These are phyloP conservation scores for Komagataella mondaviorum DNA, from an alignment of 805 yeast species.

Conservation along the genomic window DNA sequence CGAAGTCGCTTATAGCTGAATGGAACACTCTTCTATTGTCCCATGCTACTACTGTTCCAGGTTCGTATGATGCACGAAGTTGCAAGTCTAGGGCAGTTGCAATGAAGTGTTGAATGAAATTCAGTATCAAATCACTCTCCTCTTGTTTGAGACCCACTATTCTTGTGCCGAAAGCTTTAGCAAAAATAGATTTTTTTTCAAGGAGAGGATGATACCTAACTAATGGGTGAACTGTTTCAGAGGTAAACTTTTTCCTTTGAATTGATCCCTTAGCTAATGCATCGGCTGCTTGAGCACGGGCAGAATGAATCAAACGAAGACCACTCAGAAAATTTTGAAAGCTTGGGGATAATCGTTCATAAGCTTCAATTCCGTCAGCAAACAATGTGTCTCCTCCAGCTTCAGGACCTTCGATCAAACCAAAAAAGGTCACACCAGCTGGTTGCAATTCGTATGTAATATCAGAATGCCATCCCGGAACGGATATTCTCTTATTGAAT, in stretches of 20 bases:
- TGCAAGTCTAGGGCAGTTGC: slow-evolving; percentile 45
- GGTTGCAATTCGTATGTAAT: slow-evolving; percentile 64
- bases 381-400: slow-evolving; percentile 75
- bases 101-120: slow-evolving; percentile 41
- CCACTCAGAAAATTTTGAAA: slow-evolving; percentile 46
- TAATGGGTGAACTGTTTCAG: slow-evolving; percentile 53
- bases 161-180: slow-evolving; percentile 47
- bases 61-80: slow-evolving; percentile 59
- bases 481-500: slow-evolving; percentile 20
- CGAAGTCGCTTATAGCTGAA: slow-evolving; percentile 63
- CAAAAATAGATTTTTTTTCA: slow-evolving; percentile 43
- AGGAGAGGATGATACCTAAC: slow-evolving; percentile 66
- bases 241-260: slow-evolving; percentile 44
- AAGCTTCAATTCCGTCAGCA: slow-evolving; percentile 60
- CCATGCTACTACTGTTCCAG: slow-evolving; percentile 62
- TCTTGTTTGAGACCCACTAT: slow-evolving; percentile 63
- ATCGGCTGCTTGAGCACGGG: slow-evolving; percentile 53
- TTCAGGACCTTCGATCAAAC: slow-evolving; percentile 45
- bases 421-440: slow-evolving; percentile 57
- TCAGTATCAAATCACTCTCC: slow-evolving; percentile 50
- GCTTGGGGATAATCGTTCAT: slow-evolving; percentile 53
- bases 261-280: slow-evolving; percentile 44
- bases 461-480: slow-evolving; percentile 55
- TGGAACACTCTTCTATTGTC: slow-evolving; percentile 65
- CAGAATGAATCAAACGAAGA: slow-evolving; percentile 56